Evolutionary conservation across 1,284 basidiomycete genomes (phyloP), one percentile per base, ranked within the genome.

Genomic region (Ustilago cynodontis): DNA sequence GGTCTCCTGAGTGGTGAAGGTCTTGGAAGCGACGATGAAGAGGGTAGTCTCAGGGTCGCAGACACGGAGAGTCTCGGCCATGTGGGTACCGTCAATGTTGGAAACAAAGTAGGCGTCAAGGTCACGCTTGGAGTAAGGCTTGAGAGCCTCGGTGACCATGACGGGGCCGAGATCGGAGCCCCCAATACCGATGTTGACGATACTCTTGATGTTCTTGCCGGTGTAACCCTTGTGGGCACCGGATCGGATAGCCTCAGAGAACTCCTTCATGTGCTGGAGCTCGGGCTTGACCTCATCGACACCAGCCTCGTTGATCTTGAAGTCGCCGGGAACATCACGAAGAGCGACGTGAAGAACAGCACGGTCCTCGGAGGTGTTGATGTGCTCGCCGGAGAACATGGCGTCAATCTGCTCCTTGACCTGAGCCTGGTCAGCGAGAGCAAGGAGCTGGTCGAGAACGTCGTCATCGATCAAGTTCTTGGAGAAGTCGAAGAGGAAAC

Each of bases 181-280:
- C 73, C 96, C 97, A 85, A 99, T 99, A 79, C 96, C 96, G 82
- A 99, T 98, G 89, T 98, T 99, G 86, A 99, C 95, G 87, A 99
- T 92, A 61, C 94, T 92, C 85, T 92, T 91, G 89, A 99, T 98
- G 20, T 90, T 85, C 89, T 98, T 98, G 68, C 96, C 96, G 0
- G 95, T 97, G 89, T 97, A 98, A 33, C 97, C 97, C 88, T 93
- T 98, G 94, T 94, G 96, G 53, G 88, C 89, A 31, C 95, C 95
- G 72, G 89, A 92, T 71, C 96, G 90, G 54, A 99, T 91, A 41
- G 91, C 88, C 47, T 97, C 92, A 59, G 92, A 90, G 88, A 99
- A 99, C 86, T 90, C 88, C 87, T 93, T 93, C 86, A 99, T 98
- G 88, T 98, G 97, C 39, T 91, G 89, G 66, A 98, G 90, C 33